phyloP scores from a whole-genome alignment of 2,329 filamentous ascomycete genomes.

The Colletotrichum sp. region DNA sequence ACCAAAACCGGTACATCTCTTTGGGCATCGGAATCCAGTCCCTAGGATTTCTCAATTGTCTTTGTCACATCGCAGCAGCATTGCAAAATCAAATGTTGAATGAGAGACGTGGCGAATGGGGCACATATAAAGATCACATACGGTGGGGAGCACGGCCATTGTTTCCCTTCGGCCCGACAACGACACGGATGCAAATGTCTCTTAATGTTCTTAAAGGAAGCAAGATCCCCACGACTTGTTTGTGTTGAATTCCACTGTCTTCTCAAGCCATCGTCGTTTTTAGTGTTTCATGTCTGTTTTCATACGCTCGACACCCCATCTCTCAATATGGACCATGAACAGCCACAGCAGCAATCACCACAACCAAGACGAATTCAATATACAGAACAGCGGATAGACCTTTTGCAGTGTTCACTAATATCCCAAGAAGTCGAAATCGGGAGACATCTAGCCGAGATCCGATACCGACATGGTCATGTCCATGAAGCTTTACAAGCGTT shows the following conservation, averaged over 20 bases:
- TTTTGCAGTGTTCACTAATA: neutral
- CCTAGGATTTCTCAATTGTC: neutral
- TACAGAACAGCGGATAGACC: neutral
- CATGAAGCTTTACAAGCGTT: neutral
- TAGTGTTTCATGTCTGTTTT: neutral
- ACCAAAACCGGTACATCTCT: neutral
- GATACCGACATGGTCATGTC: neutral
- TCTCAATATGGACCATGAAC: neutral
- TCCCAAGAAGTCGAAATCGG: neutral
- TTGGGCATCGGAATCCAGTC: neutral
- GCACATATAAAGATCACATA: neutral
- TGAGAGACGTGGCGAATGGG: neutral
- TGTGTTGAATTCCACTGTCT: neutral
- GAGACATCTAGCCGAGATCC: neutral
- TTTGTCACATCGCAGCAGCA: neutral
- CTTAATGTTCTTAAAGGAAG: neutral
- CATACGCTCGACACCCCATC: neutral
- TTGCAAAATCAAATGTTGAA: neutral
- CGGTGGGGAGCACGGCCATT: neutral
- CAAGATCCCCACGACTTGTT: neutral
- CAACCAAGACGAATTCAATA: neutral
- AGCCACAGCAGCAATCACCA: neutral
- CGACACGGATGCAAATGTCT: neutral
- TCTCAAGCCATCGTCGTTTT: neutral
- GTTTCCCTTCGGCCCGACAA: neutral